Base-by-base conservation (phyloP, 768 basidiomycete species). In the Boletus coccyginus region DNA sequence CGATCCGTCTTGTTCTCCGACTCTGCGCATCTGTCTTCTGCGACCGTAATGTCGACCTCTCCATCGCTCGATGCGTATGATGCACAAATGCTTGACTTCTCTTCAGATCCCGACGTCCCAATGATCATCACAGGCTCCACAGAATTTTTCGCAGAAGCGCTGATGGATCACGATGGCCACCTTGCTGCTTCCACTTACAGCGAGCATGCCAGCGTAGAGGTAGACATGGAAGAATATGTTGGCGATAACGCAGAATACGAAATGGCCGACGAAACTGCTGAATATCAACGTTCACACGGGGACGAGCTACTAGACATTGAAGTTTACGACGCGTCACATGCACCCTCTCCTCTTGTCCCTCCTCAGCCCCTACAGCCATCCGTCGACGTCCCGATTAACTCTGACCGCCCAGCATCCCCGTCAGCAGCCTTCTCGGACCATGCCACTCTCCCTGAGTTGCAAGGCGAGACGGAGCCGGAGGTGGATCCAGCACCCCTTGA, bases 11-110 rank as follows among this genome's bases (percentile, higher is more conserved):
- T 61, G 45, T 47, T 44, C 55, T 46, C 52, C 27, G 21, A 61
- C 61, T 58, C 21, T 46, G 45, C 55, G 60, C 61, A 58, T 65
- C 53, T 50, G 56, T 33, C 52, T 52, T 44, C 56, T 40, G 52
- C 54, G 46, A 48, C 56, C 8, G 48, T 35, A 41, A 72, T 72
- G 70, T 65, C 70, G 46, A 60, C 65, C 46, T 48, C 70, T 29
- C 58, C 70, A 36, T 65, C 69, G 53, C 53, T 82, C 52, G 84
- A 86, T 59, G 61, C 78, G 5, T 84, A 75, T 69, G 86, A 87
- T 71, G 74, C 84, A 16, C 84, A 78, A 67, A 87, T 88, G 86
- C 70, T 81, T 48, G 85, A 87, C 71, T 85, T 79, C 62, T 70
- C 69, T 52, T 67, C 67, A 56, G 85, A 87, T 67, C 64, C 76